Base-by-base conservation (phyloP, 2,329 filamentous ascomycete species). In the Aspergillus novoparasiticus region DNA sequence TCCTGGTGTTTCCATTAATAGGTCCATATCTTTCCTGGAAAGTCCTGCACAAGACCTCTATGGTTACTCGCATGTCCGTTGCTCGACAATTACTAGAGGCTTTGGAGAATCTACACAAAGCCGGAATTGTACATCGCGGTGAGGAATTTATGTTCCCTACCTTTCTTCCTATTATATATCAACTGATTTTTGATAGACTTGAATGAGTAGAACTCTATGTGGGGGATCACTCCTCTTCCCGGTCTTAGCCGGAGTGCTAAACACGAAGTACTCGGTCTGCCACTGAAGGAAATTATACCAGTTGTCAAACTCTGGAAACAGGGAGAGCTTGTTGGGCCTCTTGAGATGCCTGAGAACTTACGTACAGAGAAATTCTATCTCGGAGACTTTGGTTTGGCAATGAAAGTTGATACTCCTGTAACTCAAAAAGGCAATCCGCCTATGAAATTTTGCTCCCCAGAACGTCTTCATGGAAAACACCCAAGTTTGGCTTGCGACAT, bases 201-300 rank as follows among this genome's bases (percentile, higher is more conserved):
- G 23, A 75, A 70, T 57, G 64, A 65, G 39, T 69, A 60, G 43
- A 75, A 75, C 50, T 72, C 66, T 64, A 72, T 75, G 67, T 74
- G 67, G 71, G 72, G 70, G 41, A 69, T 73, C 50, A 28, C 45
- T 63, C 64, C 69, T 61, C 60, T 72, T 26, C 59, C 69, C 32
- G 41, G 51, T 65, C 34, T 36, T 14, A 36, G 14, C 5, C 6
- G 69, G 53, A 68, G 57, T 59, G 70, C 63, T 5, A 75, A 73
- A 65, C 74, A 74, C 45, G 39, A 74, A 39, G 48, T 60, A 61
- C 66, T 74, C 10, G 69, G 70, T 48, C 65, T 71, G 39, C 72
- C 72, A 46, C 39, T 72, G 14, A 72, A 69, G 63, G 54, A 68
- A 65, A 62, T 6, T 12, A 72, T 75, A 69, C 72, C 68, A 34